Evolutionary conservation across 805 yeast species (phyloP), one percentile per base, ranked within the genome.

Genomic region (Lipomyces yamadae): DNA sequence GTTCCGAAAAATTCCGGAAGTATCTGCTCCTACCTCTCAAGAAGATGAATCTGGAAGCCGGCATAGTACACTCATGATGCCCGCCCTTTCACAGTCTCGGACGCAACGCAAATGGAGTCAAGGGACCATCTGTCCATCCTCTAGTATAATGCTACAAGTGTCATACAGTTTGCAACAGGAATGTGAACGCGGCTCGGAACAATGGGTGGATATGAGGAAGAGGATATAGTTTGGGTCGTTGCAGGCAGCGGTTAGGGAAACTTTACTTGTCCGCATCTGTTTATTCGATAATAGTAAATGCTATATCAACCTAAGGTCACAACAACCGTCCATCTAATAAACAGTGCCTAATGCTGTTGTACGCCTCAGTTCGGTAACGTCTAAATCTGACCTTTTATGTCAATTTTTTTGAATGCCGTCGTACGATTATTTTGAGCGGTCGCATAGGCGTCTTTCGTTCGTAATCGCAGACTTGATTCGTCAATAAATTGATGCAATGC

Each of bases 311-410:
- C 24, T 24, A 24, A 24, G 24, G 1, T 24, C 24, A 24, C 24
- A 24, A 37, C 39, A 11, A 37, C 39, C 10, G 39, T 37, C 39
- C 39, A 24, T 24, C 1, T 24, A 35, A 35, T 10, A 35, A 35
- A 35, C 39, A 35, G 24, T 24, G 24, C 24, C 24, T 24, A 37
- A 37, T 37, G 42, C 42, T 37, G 13, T 37, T 37, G 13, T 3
- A 10, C 42, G 13, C 42, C 8, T 3, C 42, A 37, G 13, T 10
- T 6, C 48, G n/a, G 48, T 42, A 15, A 18, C 48, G 55, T 34
- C 48, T 42, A 78, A 7, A 77, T 82, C 78, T 93, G 98, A 0
- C 98, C 98, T 80, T 93, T 93, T 69, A 94, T 92, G 75, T 93
- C 98, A 13, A 93, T 87, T 74, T 83, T 88, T 67, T 80, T 84